Conservation (phyloP, 2,329 filamentous ascomycete species). For the Colletotrichum viniferum region DNA sequence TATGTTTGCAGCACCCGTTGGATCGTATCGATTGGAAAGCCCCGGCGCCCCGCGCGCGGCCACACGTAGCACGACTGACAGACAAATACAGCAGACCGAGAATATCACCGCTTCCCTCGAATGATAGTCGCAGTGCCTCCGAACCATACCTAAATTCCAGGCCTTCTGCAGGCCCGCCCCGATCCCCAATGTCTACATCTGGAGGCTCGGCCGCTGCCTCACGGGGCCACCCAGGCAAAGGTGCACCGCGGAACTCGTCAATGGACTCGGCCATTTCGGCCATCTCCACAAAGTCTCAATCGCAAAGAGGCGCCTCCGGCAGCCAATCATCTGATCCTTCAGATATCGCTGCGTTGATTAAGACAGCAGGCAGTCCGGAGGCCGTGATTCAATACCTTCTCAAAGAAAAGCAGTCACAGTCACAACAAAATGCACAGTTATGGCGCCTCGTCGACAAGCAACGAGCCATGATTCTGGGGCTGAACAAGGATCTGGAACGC, state of each 20-base stretch:
- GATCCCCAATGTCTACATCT: slow-evolving; percentile 47
- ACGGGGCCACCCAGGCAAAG: slow-evolving; percentile 43
- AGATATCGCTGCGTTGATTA: slow-evolving; percentile 80
- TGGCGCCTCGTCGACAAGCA: slow-evolving; percentile 98
- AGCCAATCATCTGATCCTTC: slow-evolving; percentile 59
- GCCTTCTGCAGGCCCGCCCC: slow-evolving; percentile 44
- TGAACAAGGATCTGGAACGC: slow-evolving; percentile 93
- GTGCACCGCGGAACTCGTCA: slow-evolving; percentile 75
- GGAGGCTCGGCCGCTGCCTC: slow-evolving; percentile 48
- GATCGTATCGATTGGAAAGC: background rate
- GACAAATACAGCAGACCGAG: slow-evolving; percentile 27
- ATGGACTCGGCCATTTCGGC: slow-evolving; percentile 93
- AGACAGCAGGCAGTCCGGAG: slow-evolving; percentile 86
- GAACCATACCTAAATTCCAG: slow-evolving; percentile 46
- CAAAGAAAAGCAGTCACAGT: slow-evolving; percentile 88
- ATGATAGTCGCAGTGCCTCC: slow-evolving; percentile 54
- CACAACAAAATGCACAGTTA: slow-evolving; percentile 88
- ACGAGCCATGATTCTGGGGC: slow-evolving; percentile 86
- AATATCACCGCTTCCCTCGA: slow-evolving; percentile 39
- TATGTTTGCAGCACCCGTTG: slow-evolving; percentile 28
- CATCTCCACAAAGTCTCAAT: slow-evolving; percentile 65
- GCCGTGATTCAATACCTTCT: slow-evolving; percentile 86
- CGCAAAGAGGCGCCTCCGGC: slow-evolving; percentile 64
- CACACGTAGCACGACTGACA: slow-evolving; percentile 9
- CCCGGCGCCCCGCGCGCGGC: background rate